phyloP scores from a whole-genome alignment of 306 rosid species.

The Rosa rugosa region DNA sequence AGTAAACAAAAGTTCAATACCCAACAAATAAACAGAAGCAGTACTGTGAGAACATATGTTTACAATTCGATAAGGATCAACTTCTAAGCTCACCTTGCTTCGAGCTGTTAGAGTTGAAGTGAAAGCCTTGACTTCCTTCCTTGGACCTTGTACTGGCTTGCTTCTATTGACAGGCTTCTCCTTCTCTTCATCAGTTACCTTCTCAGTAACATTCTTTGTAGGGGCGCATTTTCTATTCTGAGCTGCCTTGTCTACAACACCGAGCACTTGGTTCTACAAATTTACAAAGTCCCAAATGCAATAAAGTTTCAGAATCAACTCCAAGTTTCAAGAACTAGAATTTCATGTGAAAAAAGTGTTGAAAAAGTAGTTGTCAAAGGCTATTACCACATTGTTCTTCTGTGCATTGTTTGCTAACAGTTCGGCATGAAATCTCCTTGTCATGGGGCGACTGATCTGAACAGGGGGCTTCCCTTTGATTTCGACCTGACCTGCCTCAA shows the following conservation, averaged over 20 bases:
- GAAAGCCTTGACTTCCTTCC: conserved; percentile 48
- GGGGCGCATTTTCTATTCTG: conserved; percentile 16
- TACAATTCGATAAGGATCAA: background rate
- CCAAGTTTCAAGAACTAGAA: background rate
- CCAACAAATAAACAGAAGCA: background rate
- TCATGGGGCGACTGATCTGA: conserved; percentile 18
- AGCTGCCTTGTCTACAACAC: conserved; percentile 10
- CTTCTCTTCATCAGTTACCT: conserved; percentile 16
- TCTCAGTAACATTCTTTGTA: conserved; percentile 28
- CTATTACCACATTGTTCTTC: conserved; percentile 47
- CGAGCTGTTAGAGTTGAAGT: conserved; percentile 63
- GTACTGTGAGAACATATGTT: background rate
- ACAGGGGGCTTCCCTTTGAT: conserved; percentile 31
- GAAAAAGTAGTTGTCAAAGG: background rate
- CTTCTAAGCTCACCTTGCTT: conserved; percentile 54
- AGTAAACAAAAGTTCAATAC: background rate
- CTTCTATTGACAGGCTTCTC: conserved; percentile 16
- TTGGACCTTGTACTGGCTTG: conserved; percentile 33
- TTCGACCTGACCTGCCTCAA: conserved; percentile 39
- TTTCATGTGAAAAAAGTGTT: no score
- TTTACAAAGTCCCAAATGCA: background rate
- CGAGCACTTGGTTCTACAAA: conserved; percentile 41
- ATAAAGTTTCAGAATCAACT: background rate
- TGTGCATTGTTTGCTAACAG: conserved; percentile 11
- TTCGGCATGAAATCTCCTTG: conserved; percentile 22